Conservation (phyloP, 2,329 filamentous ascomycete genomes). For the Orbilia oligospora region DNA sequence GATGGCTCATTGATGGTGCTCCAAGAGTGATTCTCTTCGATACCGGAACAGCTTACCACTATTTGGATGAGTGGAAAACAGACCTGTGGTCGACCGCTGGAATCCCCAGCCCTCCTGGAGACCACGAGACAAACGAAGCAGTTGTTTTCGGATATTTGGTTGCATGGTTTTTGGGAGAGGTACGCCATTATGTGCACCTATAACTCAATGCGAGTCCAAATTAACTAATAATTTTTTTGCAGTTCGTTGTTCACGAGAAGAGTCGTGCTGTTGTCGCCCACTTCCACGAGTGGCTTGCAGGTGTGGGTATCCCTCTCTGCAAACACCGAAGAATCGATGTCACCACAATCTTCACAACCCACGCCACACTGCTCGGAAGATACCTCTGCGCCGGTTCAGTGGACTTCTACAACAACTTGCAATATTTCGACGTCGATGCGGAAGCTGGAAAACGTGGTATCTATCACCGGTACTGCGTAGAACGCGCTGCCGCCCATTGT, state of each 20-base stretch:
- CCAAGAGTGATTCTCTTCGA: slow-evolving; percentile 94
- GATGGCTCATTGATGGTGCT: slow-evolving; percentile 97
- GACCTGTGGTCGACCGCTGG: slow-evolving; percentile 94
- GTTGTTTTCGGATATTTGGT: slow-evolving; percentile 98
- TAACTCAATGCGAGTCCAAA: slow-evolving; percentile 34
- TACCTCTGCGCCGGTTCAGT: slow-evolving; percentile 98
- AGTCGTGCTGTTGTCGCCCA: slow-evolving; percentile 93
- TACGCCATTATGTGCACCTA: slow-evolving; percentile 68
- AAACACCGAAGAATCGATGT: slow-evolving; percentile 96
- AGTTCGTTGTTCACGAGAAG: slow-evolving; percentile 96
- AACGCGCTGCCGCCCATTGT: slow-evolving; percentile 90
- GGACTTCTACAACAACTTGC: slow-evolving; percentile 99
- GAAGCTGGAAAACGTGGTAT: slow-evolving; percentile 98
- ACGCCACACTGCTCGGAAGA: slow-evolving; percentile 92
- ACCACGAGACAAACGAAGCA: slow-evolving; percentile 96
- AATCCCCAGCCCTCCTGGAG: slow-evolving; percentile 91
- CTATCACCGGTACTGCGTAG: slow-evolving; percentile 98
- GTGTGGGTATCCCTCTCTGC: slow-evolving; percentile 89
- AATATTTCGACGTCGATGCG: slow-evolving; percentile 94
- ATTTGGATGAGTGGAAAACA: slow-evolving; percentile 95
- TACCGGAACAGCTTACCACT: slow-evolving; percentile 91
- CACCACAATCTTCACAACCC: slow-evolving; percentile 98
- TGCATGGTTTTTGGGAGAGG: slow-evolving; percentile 98
- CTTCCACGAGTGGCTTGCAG: slow-evolving; percentile 98
- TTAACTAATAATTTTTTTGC: slow-evolving; percentile 30